A percentile compares a stretch with the other conserved stretches of the same genome.
Evolutionary conservation across 176 grass and related monocot species (phyloP).

Genomic region (Saccharum spontaneum): DNA sequence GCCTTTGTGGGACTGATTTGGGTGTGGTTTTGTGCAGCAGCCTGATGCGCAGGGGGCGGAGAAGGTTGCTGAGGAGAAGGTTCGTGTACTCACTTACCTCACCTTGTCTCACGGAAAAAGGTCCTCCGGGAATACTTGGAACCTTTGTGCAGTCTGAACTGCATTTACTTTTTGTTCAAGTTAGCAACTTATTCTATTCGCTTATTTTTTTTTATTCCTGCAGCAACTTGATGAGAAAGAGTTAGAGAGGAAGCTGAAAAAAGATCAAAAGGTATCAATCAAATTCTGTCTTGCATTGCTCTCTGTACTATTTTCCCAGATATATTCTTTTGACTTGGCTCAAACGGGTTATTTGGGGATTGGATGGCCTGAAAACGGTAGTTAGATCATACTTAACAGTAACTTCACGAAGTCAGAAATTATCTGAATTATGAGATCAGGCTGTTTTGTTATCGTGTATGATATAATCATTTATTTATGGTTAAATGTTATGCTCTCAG

Average conservation of each 20-base stretch:
- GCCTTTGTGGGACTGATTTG: neutral
- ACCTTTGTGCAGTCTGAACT: neutral
- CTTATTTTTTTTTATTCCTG: neutral
- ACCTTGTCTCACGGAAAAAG: neutral
- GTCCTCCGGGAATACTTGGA: neutral
- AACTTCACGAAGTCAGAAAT: neutral
- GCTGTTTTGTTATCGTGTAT: neutral
- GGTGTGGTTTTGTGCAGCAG: constrained; percentile 8
- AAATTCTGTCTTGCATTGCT: neutral
- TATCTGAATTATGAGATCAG: neutral
- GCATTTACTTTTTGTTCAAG: neutral
- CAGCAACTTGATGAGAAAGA: constrained; percentile 65
- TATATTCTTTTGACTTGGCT: neutral
- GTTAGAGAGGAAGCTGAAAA: constrained; percentile 68
- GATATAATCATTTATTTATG: constrained; percentile 6
- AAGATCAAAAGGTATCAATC: constrained; percentile 63
- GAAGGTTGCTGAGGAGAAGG: constrained; percentile 24
- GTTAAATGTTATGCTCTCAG: constrained; percentile 29
- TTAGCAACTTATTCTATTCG: neutral
- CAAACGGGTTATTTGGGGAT: neutral
- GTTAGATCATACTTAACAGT: neutral
- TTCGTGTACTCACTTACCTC: neutral
- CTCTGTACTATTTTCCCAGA: neutral
- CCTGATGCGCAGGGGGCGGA: constrained; percentile 1
- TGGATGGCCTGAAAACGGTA: neutral